phyloP scores from a whole-genome alignment of 2,329 filamentous ascomycete species.

The Triangularia setosa region DNA sequence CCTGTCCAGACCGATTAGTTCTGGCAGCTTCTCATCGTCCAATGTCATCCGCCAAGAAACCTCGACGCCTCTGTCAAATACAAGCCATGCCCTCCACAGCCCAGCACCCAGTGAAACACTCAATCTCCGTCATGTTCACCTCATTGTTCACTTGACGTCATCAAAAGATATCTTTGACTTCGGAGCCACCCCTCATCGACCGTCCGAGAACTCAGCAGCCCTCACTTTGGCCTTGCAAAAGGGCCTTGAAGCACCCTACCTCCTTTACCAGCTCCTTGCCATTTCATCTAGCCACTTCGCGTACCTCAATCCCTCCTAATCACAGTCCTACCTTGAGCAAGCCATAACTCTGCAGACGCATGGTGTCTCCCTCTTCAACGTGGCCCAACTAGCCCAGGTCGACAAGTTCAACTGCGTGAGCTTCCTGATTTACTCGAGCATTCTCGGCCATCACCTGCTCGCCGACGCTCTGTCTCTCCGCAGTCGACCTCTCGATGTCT shows the following conservation, averaged over 20 bases:
- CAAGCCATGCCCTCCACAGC: background rate
- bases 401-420: slow-evolving; percentile 18
- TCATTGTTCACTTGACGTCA: background rate
- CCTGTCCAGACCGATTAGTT: background rate
- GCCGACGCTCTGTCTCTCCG: slow-evolving; percentile 21
- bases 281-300: slow-evolving; percentile 42
- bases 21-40: background rate
- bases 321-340: slow-evolving; percentile 18
- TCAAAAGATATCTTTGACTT: background rate
- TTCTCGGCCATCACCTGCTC: slow-evolving; percentile 27
- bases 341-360: slow-evolving; percentile 24
- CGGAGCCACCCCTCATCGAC: background rate
- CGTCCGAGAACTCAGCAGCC: background rate
- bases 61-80: background rate
- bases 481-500: background rate
- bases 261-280: slow-evolving; percentile 46
- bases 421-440: slow-evolving; percentile 25
- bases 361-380: background rate
- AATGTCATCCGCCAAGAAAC: background rate
- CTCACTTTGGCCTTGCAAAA: slow-evolving; percentile 7
- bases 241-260: slow-evolving; percentile 38
- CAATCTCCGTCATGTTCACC: background rate
- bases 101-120: background rate
- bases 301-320: slow-evolving; percentile 17
- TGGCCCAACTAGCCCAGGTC: slow-evolving; percentile 13